Conservation (phyloP, 306 rosid species). For the Myrica gale region DNA sequence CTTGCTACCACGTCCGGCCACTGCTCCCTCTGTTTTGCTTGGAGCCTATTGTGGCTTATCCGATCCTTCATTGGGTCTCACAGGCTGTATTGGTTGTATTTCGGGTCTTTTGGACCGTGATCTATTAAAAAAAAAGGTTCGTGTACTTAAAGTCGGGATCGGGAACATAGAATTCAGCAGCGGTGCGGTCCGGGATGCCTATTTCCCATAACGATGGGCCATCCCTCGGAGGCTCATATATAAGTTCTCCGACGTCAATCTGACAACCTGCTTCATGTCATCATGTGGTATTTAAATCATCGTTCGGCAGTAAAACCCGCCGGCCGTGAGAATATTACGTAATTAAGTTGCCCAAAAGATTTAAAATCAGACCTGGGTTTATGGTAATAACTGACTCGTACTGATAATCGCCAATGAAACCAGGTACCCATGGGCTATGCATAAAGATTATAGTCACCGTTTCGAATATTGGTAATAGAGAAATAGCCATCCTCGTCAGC, state of each 20-base stretch:
- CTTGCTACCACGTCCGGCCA: no score
- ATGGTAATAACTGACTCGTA: slow-evolving; percentile 42
- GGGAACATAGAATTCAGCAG: slow-evolving; percentile 63
- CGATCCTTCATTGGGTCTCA: no score
- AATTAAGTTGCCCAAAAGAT: no score
- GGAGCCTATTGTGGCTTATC: no score
- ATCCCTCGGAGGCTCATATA: slow-evolving; percentile 65
- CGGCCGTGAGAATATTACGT: no score
- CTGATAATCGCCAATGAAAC: slow-evolving; percentile 68
- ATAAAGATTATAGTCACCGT: slow-evolving; percentile 65
- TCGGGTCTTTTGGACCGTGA: no score
- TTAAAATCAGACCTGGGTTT: slow-evolving; percentile 37
- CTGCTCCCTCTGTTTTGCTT: no score
- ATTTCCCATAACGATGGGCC: slow-evolving; percentile 87
- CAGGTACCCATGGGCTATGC: slow-evolving; percentile 86
- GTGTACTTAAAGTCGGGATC: slow-evolving; percentile 6
- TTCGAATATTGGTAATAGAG: slow-evolving; percentile 45
- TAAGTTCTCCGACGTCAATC: slow-evolving; percentile 33
- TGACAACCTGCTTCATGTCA: slow-evolving; percentile 32
- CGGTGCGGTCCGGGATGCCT: slow-evolving; percentile 79
- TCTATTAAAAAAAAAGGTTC: no score
- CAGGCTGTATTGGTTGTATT: no score
- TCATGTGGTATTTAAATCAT: no score
- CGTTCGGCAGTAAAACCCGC: no score
- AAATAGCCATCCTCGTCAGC: slow-evolving; percentile 52